phyloP scores from a whole-genome alignment of 2,329 filamentous ascomycete genomes.

The Calonectria crousiana region DNA sequence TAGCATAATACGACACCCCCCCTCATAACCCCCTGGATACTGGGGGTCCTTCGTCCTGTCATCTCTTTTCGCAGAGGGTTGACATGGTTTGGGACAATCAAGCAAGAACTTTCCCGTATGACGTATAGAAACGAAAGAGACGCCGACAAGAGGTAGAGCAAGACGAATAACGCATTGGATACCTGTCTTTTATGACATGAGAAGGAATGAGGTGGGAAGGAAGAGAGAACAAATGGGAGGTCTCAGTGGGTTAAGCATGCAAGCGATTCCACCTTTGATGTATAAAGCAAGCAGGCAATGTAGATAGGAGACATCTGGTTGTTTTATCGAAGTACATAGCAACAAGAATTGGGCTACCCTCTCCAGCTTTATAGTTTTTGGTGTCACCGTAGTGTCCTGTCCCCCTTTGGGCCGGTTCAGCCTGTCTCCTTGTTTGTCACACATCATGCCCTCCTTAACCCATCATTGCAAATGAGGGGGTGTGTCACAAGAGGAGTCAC shows the following conservation, averaged over 20 bases:
- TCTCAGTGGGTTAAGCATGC: constrained; percentile 30
- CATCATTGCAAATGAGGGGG: constrained; percentile 24
- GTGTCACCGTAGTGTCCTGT: background rate
- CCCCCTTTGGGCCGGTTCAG: background rate
- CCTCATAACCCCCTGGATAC: constrained; percentile 19
- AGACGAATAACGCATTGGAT: constrained; percentile 33
- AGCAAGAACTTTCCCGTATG: constrained; percentile 35
- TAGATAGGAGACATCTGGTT: constrained; percentile 43
- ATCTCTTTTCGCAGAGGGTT: constrained; percentile 18
- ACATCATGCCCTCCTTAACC: constrained; percentile 24
- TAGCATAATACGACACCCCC: constrained; percentile 27
- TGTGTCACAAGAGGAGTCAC: constrained; percentile 39
- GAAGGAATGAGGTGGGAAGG: constrained; percentile 28
- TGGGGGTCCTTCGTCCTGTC: constrained; percentile 18
- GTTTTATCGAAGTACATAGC: constrained; percentile 40
- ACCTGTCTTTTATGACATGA: constrained; percentile 29
- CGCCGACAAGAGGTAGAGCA: constrained; percentile 31
- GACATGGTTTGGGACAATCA: constrained; percentile 32
- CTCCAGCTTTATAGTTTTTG: constrained; percentile 46
- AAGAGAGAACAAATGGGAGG: constrained; percentile 32
- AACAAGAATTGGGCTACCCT: constrained; percentile 40
- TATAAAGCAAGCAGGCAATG: constrained; percentile 36
- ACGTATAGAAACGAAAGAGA: constrained; percentile 25
- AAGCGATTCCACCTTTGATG: constrained; percentile 27
- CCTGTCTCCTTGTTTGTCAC: constrained; percentile 16